A percentile compares a stretch with the other conserved stretches of the same genome.
Conservation (phyloP, 2,329 filamentous ascomycete genomes). For the Capronia coronata region DNA sequence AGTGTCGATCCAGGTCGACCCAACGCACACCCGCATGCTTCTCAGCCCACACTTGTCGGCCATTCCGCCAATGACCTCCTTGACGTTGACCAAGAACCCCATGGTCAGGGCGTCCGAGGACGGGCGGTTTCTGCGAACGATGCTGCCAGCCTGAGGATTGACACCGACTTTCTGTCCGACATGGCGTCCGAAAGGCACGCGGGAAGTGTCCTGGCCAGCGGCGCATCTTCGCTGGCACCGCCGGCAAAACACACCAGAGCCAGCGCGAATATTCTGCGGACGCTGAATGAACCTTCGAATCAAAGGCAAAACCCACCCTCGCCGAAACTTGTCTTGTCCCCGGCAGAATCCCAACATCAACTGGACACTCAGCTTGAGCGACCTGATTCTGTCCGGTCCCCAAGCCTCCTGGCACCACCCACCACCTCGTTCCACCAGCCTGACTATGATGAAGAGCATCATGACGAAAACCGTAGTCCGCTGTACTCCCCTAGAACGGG, state of each 20-base stretch:
- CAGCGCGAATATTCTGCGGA: slow-evolving; percentile 16
- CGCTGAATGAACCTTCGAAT: slow-evolving; percentile 18
- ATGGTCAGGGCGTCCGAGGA: slow-evolving; percentile 30
- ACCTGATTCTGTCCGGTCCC: slow-evolving; percentile 15
- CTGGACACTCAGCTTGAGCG: slow-evolving; percentile 31
- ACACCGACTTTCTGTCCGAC: slow-evolving; percentile 34
- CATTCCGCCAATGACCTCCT: slow-evolving; percentile 9
- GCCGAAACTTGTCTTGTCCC: slow-evolving; percentile 37
- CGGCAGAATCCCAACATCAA: slow-evolving; percentile 32
- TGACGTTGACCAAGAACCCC: slow-evolving; percentile 4
- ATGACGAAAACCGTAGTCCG: slow-evolving; percentile 12
- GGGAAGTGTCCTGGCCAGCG: slow-evolving; percentile 13
- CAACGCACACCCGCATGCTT: slow-evolving; percentile 24
- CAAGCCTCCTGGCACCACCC: slow-evolving; percentile 23
- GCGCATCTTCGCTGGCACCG: slow-evolving; percentile 3
- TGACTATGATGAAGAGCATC: slow-evolving; percentile 34
- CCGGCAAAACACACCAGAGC: slow-evolving; percentile 8
- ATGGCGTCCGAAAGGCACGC: slow-evolving; percentile 9
- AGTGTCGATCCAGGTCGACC: slow-evolving; percentile 39
- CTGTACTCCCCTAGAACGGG: slow-evolving; percentile 10
- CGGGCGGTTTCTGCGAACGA: slow-evolving; percentile 58
- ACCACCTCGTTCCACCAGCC: slow-evolving; percentile 27
- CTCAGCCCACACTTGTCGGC: slow-evolving; percentile 27
- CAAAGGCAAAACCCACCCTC: slow-evolving; percentile 30
- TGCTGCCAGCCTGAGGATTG: slow-evolving; percentile 43